Percentiles rank a stretch among this genome's conserved stretches.
Conservation (phyloP, 345 rosid genomes). For the Jatropha curcas region DNA sequence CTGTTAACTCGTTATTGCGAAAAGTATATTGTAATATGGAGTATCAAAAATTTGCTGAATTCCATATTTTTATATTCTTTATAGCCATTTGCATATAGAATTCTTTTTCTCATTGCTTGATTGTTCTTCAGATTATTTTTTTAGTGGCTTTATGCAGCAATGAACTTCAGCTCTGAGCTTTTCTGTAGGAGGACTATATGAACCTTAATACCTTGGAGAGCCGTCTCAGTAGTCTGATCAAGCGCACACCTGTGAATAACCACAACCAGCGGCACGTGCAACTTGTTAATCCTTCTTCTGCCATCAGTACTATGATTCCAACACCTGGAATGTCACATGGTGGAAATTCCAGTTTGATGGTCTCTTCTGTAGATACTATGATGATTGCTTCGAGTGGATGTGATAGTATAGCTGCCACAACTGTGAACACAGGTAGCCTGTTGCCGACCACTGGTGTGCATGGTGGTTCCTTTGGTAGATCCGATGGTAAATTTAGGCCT, state of each 20-base stretch:
- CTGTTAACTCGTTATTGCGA: neutral
- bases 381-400: conserved; percentile 47
- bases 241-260: conserved; percentile 32
- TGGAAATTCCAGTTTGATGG: conserved; percentile 54
- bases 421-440: conserved; percentile 50
- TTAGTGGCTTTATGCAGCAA: conserved; percentile 9
- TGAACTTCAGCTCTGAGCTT: too few species aligned
- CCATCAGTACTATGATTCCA: conserved; percentile 83
- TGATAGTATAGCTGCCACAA: conserved; percentile 49
- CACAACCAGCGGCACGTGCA: conserved; percentile 52
- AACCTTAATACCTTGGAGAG: conserved; percentile 65
- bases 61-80: neutral
- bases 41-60: neutral
- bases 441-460: conserved; percentile 53
- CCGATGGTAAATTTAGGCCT: conserved; percentile 46
- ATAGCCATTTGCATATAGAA: neutral
- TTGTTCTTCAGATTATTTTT: neutral
- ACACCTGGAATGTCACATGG: conserved; percentile 81
- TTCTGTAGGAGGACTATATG: conserved; percentile 76
- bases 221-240: conserved; percentile 57
- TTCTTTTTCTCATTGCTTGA: neutral
- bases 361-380: conserved; percentile 60
- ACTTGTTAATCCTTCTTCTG: conserved; percentile 56
- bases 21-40: neutral
- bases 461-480: conserved; percentile 45